Evolutionary conservation across 2,329 filamentous ascomycete genomes (phyloP).

Genomic region (Penicillium freii): DNA sequence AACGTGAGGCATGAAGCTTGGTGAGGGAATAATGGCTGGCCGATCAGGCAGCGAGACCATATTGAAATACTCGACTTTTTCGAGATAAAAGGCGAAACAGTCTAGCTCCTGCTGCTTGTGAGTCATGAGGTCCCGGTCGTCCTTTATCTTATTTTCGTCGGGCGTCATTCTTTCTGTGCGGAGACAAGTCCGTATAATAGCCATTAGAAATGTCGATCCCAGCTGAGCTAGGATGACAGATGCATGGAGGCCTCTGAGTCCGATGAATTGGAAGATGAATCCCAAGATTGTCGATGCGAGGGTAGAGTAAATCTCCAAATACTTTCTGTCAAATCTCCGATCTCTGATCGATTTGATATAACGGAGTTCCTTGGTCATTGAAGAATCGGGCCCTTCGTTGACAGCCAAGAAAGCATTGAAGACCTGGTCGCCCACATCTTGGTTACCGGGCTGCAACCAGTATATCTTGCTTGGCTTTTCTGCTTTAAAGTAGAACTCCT

Average conservation of each 20-base stretch:
- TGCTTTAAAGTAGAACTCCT: slow-evolving; percentile 25
- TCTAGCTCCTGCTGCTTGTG: slow-evolving; percentile 35
- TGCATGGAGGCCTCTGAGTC: slow-evolving; percentile 38
- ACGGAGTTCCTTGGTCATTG: slow-evolving; percentile 13
- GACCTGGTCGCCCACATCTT: slow-evolving; percentile 40
- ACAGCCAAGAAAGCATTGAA: slow-evolving; percentile 39
- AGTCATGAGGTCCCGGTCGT: slow-evolving; percentile 22
- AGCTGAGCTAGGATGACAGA: slow-evolving; percentile 38
- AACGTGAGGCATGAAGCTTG: fast-evolving
- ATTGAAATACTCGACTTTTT: slow-evolving; percentile 24
- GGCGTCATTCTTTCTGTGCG: slow-evolving; percentile 33
- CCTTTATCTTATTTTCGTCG: slow-evolving; percentile 28
- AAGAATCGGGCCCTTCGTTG: slow-evolving; percentile 20
- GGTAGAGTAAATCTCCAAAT: slow-evolving; percentile 22
- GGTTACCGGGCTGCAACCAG: slow-evolving; percentile 42
- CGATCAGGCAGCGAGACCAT: slow-evolving; percentile 10
- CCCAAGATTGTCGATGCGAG: slow-evolving; percentile 32
- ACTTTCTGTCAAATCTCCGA: slow-evolving; percentile 10
- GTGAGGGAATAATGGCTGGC: slow-evolving; percentile 9
- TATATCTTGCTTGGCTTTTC: slow-evolving; percentile 32
- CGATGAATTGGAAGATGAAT: slow-evolving; percentile 42
- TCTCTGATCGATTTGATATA: slow-evolving; percentile 33
- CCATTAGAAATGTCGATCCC: slow-evolving; percentile 39
- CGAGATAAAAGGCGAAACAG: slow-evolving; percentile 32
- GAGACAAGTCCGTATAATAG: slow-evolving; percentile 35